Base-by-base conservation (phyloP, 495 filamentous ascomycete species). In the Penicillium argentinense region DNA sequence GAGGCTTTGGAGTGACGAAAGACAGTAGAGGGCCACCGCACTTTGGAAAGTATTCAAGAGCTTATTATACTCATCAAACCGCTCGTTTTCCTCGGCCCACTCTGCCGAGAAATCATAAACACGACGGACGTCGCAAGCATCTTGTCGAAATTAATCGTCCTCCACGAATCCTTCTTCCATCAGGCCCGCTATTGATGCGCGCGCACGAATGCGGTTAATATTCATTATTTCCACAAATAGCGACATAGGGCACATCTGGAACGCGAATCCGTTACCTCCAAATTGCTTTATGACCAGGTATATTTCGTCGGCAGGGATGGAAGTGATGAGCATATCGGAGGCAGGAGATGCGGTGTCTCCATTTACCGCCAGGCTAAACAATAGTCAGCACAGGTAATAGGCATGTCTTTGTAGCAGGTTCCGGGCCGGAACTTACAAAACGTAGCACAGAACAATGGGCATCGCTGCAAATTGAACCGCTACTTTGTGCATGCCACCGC, bases 271-370 rank as follows among this genome's bases (percentile, higher is more conserved):
- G 25, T 21, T 27, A 13, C 47, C 30, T 5, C 38, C 39, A 44
- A 53, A 61, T 29, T 41, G 28, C 13, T 56, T 39, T 11, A 53
- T 8, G 9, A 56, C 24, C 28, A 59, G 18, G 18, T 45, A 22
- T 17, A 60, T 16, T 11, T 45, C 47, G n/a, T 56, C 57, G 22
- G 60, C 42, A 16, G 53, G 25, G 5, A 33, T 39, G 27, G 27
- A 18, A 23, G 47, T 18, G 16, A 48, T 45, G 28, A 57, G 23
- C 25, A 64, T 54, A 38, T 67, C 33, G 12, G 52, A 18, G 18
- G 57, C 39, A 6, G 64, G 64, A 24, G 57, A 64, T 9, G 63
- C 60, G 26, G 62, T 68, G 51, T 70, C 63, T 34, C 55, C 60
- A 3, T 64, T 43, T 8, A 66, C 45, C 5, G 33, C 34, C 13